These are phyloP conservation scores for Garcia nutans DNA, from an alignment of 345 rosid species.

Conservation along the genomic window DNA sequence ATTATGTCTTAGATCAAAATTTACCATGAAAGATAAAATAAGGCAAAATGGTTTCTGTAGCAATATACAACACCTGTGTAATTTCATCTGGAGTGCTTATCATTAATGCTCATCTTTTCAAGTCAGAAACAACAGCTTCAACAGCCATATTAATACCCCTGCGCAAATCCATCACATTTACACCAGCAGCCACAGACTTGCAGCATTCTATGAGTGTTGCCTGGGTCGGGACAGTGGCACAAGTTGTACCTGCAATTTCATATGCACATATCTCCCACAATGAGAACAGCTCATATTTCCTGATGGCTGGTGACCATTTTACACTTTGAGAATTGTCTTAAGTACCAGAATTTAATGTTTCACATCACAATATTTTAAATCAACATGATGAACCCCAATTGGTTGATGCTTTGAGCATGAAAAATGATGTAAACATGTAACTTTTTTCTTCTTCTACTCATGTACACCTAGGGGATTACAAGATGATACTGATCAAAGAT, in stretches of 20 bases:
- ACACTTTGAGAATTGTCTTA: not conserved
- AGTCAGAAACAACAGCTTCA: slow-evolving; percentile 66
- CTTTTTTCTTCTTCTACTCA: not conserved
- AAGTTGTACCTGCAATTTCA: slow-evolving; percentile 70
- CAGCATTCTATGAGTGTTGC: slow-evolving; percentile 86
- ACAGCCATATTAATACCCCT: slow-evolving; percentile 79
- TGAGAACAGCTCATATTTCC: slow-evolving; percentile 1
- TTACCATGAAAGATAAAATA: not conserved
- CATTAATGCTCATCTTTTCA: slow-evolving; percentile 79
- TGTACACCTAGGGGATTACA: not conserved
- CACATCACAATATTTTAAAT: not conserved
- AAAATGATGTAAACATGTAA: not conserved
- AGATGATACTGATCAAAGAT: no score
- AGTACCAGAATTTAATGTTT: not conserved
- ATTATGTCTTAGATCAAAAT: not conserved
- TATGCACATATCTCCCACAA: slow-evolving; percentile 10
- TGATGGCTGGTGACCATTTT: not conserved
- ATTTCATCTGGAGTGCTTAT: slow-evolving; percentile 91
- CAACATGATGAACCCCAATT: not conserved
- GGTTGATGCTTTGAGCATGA: not conserved
- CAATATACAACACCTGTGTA: slow-evolving; percentile 50
- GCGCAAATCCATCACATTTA: slow-evolving; percentile 93
- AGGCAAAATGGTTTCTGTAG: not conserved
- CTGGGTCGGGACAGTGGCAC: slow-evolving; percentile 88
- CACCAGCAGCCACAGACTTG: slow-evolving; percentile 88